Evolutionary conservation across 306 rosid genomes (phyloP).

Genomic region (Inga oerstediana): DNA sequence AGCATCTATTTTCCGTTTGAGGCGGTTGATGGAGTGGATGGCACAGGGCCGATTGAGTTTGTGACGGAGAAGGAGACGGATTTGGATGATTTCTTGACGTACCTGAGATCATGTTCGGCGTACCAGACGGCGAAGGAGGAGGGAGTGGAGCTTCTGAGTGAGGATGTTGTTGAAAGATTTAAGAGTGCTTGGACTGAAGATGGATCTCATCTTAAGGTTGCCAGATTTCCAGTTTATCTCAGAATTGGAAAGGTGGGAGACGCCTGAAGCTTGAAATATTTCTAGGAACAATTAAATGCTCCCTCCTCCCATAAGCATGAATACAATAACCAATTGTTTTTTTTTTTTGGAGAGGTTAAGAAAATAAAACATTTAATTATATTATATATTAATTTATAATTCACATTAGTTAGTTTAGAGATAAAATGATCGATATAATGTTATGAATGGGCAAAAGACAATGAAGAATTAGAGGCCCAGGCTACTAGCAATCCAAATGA

Average conservation of each 20-base stretch:
- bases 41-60: constrained; percentile 74
- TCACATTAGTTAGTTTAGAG: no score
- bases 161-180: constrained; percentile 49
- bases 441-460: no score
- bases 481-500: no score
- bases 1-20: constrained; percentile 77
- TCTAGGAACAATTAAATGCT: no score
- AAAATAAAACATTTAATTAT: no score
- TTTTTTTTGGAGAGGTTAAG: no score
- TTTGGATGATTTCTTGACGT: constrained; percentile 53
- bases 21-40: constrained; percentile 54
- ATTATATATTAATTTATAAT: no score
- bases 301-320: no score
- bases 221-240: constrained; percentile 55
- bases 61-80: constrained; percentile 52
- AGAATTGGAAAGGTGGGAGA: constrained; percentile 71
- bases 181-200: constrained; percentile 64
- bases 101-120: constrained; percentile 70
- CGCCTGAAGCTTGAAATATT: constrained; percentile 5
- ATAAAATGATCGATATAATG: no score
- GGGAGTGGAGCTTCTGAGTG: constrained; percentile 68
- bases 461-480: no score
- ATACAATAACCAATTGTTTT: no score
- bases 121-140: constrained; percentile 73
- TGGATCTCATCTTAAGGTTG: constrained; percentile 41